Evolutionary conservation across 2,329 filamentous ascomycete species (phyloP), one percentile per base, ranked within the genome.

Genomic region (Xylariomycetidae sp.): DNA sequence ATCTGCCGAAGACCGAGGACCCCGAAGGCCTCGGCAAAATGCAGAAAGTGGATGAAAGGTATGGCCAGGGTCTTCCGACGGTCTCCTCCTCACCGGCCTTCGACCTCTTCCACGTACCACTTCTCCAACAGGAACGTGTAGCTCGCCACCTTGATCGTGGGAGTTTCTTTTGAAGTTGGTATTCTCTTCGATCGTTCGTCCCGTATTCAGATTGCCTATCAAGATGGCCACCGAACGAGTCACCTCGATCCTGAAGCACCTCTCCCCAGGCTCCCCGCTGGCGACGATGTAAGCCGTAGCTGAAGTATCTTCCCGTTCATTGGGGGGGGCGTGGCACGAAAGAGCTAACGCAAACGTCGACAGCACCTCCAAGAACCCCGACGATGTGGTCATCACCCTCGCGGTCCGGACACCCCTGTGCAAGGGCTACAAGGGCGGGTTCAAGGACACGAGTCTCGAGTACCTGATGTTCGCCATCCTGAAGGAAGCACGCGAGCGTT

Each of bases 331-430:
- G 10, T 26, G 17, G 23, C 29, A 31, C 19, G 15, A 32, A 42
- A 35, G 34, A 56, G 37, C 42, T 53, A 41, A 48, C 51, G 18
- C 36, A 31, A 28, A 15, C 10, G 18, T 37, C 15, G 19, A 12
- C 38, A 95, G 88, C 56, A 88, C 85, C 37, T 79, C 85, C 50
- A 89, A 96, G 71, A 93, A 94, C 62, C 78, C 89, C 48, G 90
- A 96, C 59, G 92, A 98, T 68, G 74, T 98, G 34, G 92, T 98
- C 58, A 95, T 96, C 56, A 98, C 92, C 6, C 77, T 93, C 38
- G 90, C 90, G 18, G 70, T 89, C 52, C 85, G 92, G 36, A 95
- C 90, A 18, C 88, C 92, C 1, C 74, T 98, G 42, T 74, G 82
- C 56, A 96, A 95, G 68, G 88, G 76, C 32, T 74, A 73, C 59